Percentiles rank a stretch among this genome's conserved stretches.
Conservation (phyloP, 2,329 filamentous ascomycete species). For the Tympanopsis confertula region DNA sequence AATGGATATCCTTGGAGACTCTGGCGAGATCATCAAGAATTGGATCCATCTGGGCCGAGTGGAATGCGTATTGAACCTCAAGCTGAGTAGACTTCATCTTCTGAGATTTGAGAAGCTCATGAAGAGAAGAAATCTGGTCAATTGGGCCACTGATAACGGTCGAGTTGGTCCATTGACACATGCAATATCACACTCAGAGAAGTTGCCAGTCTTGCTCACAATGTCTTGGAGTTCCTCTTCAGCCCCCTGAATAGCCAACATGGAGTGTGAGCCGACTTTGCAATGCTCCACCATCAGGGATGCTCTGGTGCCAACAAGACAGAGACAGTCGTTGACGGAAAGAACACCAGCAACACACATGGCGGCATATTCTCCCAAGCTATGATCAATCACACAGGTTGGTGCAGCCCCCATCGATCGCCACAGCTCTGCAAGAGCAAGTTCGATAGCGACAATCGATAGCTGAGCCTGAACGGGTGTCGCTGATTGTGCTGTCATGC, state of each 20-base stretch:
- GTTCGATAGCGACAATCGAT: not conserved
- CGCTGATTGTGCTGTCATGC: not conserved
- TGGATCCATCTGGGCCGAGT: not conserved
- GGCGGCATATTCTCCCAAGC: not conserved
- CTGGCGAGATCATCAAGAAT: not conserved
- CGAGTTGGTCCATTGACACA: not conserved
- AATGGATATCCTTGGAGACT: not conserved
- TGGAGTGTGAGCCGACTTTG: not conserved
- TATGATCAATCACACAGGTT: not conserved
- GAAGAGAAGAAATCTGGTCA: not conserved
- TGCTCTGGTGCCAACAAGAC: not conserved
- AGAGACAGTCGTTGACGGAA: not conserved
- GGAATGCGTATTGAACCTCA: not conserved
- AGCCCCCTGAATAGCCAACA: not conserved
- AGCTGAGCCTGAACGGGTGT: not conserved
- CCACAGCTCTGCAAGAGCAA: not conserved
- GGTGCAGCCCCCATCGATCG: not conserved
- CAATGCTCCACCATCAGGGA: not conserved
- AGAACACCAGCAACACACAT: not conserved
- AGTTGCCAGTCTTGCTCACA: not conserved
- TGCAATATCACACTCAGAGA: not conserved
- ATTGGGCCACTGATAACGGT: not conserved
- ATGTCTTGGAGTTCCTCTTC: not conserved
- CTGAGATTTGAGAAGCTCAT: not conserved
- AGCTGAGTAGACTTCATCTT: not conserved